A percentile compares a stretch with the other conserved stretches of the same genome.
phyloP scores from a whole-genome alignment of 1,284 basidiomycete genomes.

The Spongispora temasekensis region DNA sequence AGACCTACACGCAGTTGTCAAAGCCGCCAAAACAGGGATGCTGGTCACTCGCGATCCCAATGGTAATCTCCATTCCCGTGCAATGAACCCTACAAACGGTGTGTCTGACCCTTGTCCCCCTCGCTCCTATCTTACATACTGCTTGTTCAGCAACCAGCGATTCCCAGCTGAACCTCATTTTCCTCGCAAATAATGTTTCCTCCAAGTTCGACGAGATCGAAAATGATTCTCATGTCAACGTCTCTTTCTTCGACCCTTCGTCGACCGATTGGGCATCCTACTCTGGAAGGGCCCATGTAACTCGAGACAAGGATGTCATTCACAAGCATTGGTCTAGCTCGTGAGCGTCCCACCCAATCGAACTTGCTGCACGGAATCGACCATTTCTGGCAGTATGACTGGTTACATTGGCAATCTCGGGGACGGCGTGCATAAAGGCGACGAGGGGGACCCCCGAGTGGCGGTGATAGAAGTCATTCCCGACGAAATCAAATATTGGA shows the following conservation, averaged over 20 bases:
- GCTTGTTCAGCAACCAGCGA: slow-evolving; percentile 42
- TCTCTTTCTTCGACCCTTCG: slow-evolving; percentile 73
- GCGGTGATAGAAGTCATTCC: slow-evolving; percentile 82
- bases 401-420: slow-evolving; percentile 89
- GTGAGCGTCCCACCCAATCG: slow-evolving; percentile 38
- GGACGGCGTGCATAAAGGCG: slow-evolving; percentile 86
- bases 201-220: slow-evolving; percentile 79
- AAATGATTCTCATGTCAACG: slow-evolving; percentile 77
- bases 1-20: slow-evolving; percentile 65
- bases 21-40: slow-evolving; percentile 71
- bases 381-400: slow-evolving; percentile 44
- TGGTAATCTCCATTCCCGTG: slow-evolving; percentile 79
- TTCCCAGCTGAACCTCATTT: slow-evolving; percentile 58
- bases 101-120: slow-evolving; percentile 28
- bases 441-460: slow-evolving; percentile 79
- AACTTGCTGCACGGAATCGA: not conserved
- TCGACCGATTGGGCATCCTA: slow-evolving; percentile 87
- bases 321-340: slow-evolving; percentile 68
- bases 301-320: slow-evolving; percentile 64
- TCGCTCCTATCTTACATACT: not conserved
- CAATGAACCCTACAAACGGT: slow-evolving; percentile 79
- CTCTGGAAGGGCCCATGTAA: slow-evolving; percentile 71
- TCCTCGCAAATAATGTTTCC: slow-evolving; percentile 78
- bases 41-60: slow-evolving; percentile 76
- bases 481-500: slow-evolving; percentile 80